phyloP scores from a whole-genome alignment of 495 filamentous ascomycete genomes.

The Gamarada debralockiae region DNA sequence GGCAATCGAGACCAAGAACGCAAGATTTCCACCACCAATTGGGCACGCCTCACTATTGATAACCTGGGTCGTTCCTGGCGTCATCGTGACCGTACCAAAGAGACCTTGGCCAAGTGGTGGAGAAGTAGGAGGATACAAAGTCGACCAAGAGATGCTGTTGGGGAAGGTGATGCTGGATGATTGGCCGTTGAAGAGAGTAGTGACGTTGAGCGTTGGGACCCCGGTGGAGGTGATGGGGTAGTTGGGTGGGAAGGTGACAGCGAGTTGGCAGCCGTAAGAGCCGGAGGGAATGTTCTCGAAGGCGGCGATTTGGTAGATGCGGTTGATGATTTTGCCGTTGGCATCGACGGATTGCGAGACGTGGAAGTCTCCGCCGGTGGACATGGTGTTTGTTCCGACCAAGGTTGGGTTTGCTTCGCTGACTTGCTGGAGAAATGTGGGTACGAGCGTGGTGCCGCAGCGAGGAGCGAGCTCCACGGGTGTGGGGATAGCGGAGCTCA shows the following conservation, averaged over 20 bases:
- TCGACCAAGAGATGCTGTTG: slow-evolving; percentile 12
- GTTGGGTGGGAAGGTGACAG: slow-evolving; percentile 12
- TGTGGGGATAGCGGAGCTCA: slow-evolving; percentile 14
- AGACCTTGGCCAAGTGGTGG: slow-evolving; percentile 9
- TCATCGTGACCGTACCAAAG: slow-evolving; percentile 16
- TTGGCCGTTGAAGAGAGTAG: slow-evolving; percentile 3
- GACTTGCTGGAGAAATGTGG: slow-evolving; percentile 15
- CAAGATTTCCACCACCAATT: slow-evolving; percentile 8
- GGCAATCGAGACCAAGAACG: slow-evolving; percentile 18
- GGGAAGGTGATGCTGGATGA: slow-evolving; percentile 4
- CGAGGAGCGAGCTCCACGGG: slow-evolving; percentile 22
- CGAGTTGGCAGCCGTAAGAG: slow-evolving; percentile 19
- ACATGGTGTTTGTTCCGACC: slow-evolving; percentile 5
- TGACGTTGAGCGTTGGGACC: slow-evolving; percentile 15
- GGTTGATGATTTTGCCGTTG: slow-evolving; percentile 11
- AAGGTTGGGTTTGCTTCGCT: slow-evolving; percentile 3
- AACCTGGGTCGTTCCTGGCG: not conserved
- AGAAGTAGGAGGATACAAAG: slow-evolving; percentile 4
- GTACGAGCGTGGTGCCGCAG: slow-evolving; percentile 17
- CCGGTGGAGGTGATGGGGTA: slow-evolving; percentile 13
- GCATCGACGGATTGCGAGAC: slow-evolving; percentile 11
- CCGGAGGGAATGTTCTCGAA: slow-evolving; percentile 17
- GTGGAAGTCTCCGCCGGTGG: slow-evolving; percentile 8
- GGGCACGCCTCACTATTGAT: slow-evolving; percentile 21
- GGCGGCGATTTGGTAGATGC: slow-evolving; percentile 16